Evolutionary conservation across 176 grass and related monocot genomes (phyloP).

Genomic region (maize (Zea mays)): Zm-B73-REFERENCE-NAM-5.0 NC_050102.1:121747001-121747500

Average conservation of each 20-base stretch:
- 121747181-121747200: slow-evolving; percentile 35
- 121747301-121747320: background rate
- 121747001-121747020: background rate
- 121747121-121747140: slow-evolving; percentile 12
- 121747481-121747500: slow-evolving; percentile 47
- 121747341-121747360: slow-evolving; percentile 49
- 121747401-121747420: slow-evolving; percentile 38
- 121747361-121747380: slow-evolving; percentile 52
- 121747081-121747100: background rate
- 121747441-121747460: slow-evolving; percentile 21
- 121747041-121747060: background rate
- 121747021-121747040: background rate
- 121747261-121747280: background rate
- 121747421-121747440: slow-evolving; percentile 34
- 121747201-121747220: slow-evolving; percentile 45
- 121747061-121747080: background rate
- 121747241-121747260: background rate
- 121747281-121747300: slow-evolving; percentile 9
- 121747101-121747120: background rate
- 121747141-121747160: slow-evolving; percentile 34
- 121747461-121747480: slow-evolving; percentile 24
- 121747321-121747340: slow-evolving; percentile 5
- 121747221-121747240: slow-evolving; percentile 67
- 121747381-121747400: slow-evolving; percentile 33
- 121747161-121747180: slow-evolving; percentile 67